Conservation (phyloP, 2,329 filamentous ascomycete species). For the Fusarium oxysporum region DNA sequence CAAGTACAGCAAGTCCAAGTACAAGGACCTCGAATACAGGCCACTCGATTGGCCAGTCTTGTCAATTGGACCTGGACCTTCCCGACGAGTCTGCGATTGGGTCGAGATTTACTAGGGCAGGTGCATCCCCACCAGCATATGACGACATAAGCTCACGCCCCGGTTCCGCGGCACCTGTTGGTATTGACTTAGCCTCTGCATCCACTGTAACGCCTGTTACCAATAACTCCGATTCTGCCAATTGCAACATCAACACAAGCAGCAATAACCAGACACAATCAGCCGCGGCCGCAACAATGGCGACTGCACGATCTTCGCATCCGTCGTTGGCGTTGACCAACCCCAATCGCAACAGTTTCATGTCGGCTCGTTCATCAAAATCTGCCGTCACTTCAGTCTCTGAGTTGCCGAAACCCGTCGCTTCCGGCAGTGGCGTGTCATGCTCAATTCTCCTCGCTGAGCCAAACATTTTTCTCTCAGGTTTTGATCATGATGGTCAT, state of each 20-base stretch:
- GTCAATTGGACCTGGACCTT: conserved; percentile 25
- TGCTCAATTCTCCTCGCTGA: conserved; percentile 82
- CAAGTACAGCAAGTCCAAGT: conserved; percentile 9
- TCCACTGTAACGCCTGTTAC: conserved; percentile 35
- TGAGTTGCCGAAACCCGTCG: conserved; percentile 78
- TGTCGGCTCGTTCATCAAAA: conserved; percentile 64
- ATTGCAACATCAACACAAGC: conserved; percentile 26
- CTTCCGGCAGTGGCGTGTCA: conserved; percentile 78
- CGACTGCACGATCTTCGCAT: conserved; percentile 39
- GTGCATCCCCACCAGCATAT: conserved; percentile 46
- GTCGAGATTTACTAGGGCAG: conserved; percentile 36
- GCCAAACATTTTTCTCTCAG: conserved; percentile 82
- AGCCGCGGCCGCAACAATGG: conserved; percentile 40
- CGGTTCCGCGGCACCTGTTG: conserved; percentile 37
- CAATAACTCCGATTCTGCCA: conserved; percentile 20
- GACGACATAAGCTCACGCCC: conserved; percentile 44
- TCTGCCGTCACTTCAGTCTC: conserved; percentile 64
- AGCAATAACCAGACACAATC: conserved; percentile 26
- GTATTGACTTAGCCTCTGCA: conserved; percentile 38
- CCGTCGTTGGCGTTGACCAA: conserved; percentile 42
- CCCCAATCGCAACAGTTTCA: conserved; percentile 60
- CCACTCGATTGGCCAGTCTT: conserved; percentile 27
- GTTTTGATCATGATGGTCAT: conserved; percentile 78
- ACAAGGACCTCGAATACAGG: conserved; percentile 7
- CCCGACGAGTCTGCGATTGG: conserved; percentile 37